Base-by-base conservation (phyloP, 495 filamentous ascomycete species). In the Aspergillus sparsus region DNA sequence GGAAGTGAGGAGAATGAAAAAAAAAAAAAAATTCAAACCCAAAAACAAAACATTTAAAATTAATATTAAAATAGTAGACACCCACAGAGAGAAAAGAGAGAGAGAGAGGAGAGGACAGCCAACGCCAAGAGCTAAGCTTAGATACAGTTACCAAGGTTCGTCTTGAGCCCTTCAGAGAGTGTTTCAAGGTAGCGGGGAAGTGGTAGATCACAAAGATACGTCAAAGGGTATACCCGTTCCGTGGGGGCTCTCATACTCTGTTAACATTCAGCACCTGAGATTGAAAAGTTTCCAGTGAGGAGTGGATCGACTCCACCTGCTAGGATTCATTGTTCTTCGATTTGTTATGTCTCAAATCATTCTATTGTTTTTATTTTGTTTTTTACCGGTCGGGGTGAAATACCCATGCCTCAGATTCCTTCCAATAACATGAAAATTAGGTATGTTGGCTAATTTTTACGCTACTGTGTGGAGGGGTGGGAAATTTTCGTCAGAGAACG, bases 111-210 rank as follows among this genome's bases (percentile, higher is more conserved):
- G 45, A 47, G 57, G 60, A 62, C 62, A 68, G 59, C 63, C 52
- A 58, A 65, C 62, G 72, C 71, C 72, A 72, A 77, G 69, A 67
- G 58, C 62, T 63, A 64, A 68, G 64, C 69, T 72, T 62, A 69
- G 65, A 64, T 71, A 60, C 71, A 70, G 66, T 63, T 65, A 71
- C 74, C 68, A 71, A 71, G 71, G 68, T 77, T 75, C 68, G 68
- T 67, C 66, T 62, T 70, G 66, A 58, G 50, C 56, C 62, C 55
- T 65, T 61, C 41, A 60, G 56, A 27, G 21, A 27, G 56, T 68
- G 70, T 73, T 74, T 74, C 74, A 76, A 70, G 65, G 69, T 67
- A 70, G 74, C 72, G 74, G 74, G 74, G 68, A 68, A 67, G 65
- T 62, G 67, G 62, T 63, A 66, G 70, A 71, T 74, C 71, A 68